These are phyloP conservation scores for Myriosclerotinia scirpicola DNA, from an alignment of 2,329 filamentous ascomycete species.

Conservation along the genomic window DNA sequence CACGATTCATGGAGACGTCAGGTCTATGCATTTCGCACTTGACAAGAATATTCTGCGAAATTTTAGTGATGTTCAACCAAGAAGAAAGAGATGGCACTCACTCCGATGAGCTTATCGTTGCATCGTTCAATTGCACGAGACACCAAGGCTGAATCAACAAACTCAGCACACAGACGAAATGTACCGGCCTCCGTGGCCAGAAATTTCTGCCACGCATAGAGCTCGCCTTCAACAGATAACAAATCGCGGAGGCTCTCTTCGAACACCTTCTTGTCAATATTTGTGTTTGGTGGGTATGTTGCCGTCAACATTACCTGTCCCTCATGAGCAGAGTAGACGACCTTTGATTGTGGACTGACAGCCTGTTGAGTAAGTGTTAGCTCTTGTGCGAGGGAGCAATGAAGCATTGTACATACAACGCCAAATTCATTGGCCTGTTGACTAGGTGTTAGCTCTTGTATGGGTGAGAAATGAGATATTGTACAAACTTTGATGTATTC, in stretches of 20 bases:
- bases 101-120: constrained; percentile 41
- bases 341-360: constrained; percentile 31
- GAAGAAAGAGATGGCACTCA: constrained; percentile 3
- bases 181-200: constrained; percentile 45
- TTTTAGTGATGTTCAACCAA: neutral
- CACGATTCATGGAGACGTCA: constrained; percentile 21
- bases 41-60: constrained; percentile 23
- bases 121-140: constrained; percentile 45
- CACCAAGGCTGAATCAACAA: constrained; percentile 50
- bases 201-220: constrained; percentile 53
- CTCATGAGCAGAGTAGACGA: constrained; percentile 48
- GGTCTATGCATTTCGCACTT: constrained; percentile 25
- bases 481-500: constrained; percentile 35
- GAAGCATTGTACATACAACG: constrained; percentile 25
- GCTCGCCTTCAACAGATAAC: constrained; percentile 50
- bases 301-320: constrained; percentile 56
- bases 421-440: constrained; percentile 30
- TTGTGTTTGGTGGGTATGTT: constrained; percentile 38
- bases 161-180: constrained; percentile 54
- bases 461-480: neutral
- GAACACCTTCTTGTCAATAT: constrained; percentile 36
- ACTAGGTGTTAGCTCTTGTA: constrained; percentile 29
- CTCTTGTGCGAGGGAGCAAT: neutral
- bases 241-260: constrained; percentile 46
- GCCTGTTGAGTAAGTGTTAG: constrained; percentile 36